A percentile compares a stretch with the other conserved stretches of the same genome.
phyloP scores from a whole-genome alignment of 108 stramenopile genomes.

The Nitzschia inconspicua region DNA sequence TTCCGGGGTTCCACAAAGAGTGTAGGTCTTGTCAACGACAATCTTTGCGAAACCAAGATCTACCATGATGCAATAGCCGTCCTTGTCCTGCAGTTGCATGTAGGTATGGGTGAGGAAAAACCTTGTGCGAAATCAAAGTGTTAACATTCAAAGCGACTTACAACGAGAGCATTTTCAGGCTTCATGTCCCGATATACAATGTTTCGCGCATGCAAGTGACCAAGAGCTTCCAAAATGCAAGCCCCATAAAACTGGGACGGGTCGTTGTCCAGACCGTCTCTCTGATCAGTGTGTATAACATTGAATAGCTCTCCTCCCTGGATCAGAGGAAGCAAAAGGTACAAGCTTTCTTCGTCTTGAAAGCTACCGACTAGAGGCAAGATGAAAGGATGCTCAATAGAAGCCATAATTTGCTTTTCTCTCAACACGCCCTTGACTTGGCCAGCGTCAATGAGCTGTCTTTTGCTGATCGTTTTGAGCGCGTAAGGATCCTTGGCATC shows the following conservation, averaged over 20 bases:
- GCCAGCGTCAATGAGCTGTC: slow-evolving; percentile 67
- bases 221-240: slow-evolving; percentile 60
- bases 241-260: slow-evolving; percentile 70
- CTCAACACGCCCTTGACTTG: slow-evolving; percentile 92
- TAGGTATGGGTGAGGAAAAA: too few species aligned
- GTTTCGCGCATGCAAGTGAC: slow-evolving; percentile 61
- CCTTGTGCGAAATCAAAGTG: too few species aligned
- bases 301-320: slow-evolving; percentile 83
- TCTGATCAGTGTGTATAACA: slow-evolving; percentile 58
- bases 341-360: slow-evolving; percentile 80
- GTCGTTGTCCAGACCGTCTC: slow-evolving; percentile 60
- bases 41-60: slow-evolving; percentile 94
- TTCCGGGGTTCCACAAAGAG: slow-evolving; percentile 94
- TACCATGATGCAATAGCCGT: slow-evolving; percentile 87
- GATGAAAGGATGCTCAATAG: slow-evolving; percentile 91
- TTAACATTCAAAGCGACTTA: too few species aligned
- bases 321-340: slow-evolving; percentile 86
- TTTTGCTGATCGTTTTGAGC: slow-evolving; percentile 91
- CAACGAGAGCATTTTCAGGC: slow-evolving; percentile 91
- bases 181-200: slow-evolving; percentile 97
- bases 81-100: too few species aligned
- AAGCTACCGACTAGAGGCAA: slow-evolving; percentile 80
- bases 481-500: slow-evolving; percentile 74
- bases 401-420: slow-evolving; percentile 92
- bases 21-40: slow-evolving; percentile 83